Evolutionary conservation across 2,329 filamentous ascomycete genomes (phyloP).

Genomic region (Helotiales sp.): DNA sequence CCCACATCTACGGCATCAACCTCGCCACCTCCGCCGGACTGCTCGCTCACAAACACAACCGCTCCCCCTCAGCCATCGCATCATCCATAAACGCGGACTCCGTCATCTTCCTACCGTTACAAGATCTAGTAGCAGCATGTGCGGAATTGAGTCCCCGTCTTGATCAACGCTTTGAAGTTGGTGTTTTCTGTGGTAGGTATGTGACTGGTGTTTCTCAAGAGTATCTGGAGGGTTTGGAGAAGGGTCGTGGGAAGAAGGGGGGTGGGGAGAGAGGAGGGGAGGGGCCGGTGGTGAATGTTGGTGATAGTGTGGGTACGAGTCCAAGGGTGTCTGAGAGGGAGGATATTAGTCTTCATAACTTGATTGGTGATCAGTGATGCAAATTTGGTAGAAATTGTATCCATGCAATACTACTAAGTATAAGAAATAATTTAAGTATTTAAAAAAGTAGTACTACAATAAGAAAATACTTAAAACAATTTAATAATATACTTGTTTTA

Average conservation of each 20-base stretch:
- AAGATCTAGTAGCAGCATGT: slow-evolving; percentile 74
- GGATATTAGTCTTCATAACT: not conserved
- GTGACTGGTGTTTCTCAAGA: slow-evolving; percentile 49
- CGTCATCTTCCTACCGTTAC: slow-evolving; percentile 73
- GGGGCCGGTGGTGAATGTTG: not conserved
- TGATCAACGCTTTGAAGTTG: slow-evolving; percentile 72
- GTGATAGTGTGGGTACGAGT: not conserved
- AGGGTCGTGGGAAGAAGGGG: not conserved
- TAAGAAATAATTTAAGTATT: too few relatives aligned
- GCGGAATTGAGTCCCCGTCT: slow-evolving; percentile 49
- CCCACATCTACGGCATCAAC: slow-evolving; percentile 35
- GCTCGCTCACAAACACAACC: slow-evolving; percentile 63
- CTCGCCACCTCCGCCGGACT: slow-evolving; percentile 51
- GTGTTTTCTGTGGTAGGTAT: slow-evolving; percentile 85
- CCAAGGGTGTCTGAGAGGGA: not conserved
- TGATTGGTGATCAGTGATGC: not conserved
- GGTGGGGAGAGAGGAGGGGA: not conserved
- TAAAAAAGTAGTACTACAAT: too few relatives aligned
- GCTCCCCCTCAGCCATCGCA: slow-evolving; percentile 54
- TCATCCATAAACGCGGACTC: slow-evolving; percentile 66
- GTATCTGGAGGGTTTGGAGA: not conserved
- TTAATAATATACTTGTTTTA: too few relatives aligned
- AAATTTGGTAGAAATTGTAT: too few relatives aligned
- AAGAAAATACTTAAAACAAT: too few relatives aligned
- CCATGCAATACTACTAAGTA: too few relatives aligned